These are phyloP conservation scores for Penicillium sp. DNA, from an alignment of 2,329 filamentous ascomycete genomes.

Conservation along the genomic window DNA sequence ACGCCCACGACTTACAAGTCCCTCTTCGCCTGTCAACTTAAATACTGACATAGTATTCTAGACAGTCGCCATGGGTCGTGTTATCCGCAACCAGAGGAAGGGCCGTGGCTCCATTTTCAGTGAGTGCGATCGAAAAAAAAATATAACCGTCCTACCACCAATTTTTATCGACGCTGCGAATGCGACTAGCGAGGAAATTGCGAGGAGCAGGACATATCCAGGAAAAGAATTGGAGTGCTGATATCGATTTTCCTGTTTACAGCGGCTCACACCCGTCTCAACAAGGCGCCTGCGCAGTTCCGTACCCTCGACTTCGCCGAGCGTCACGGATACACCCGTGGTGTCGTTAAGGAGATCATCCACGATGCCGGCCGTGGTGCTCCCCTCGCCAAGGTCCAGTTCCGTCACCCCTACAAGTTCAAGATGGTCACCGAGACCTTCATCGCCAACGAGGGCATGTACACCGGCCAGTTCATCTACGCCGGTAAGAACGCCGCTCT, in stretches of 20 bases:
- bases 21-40: constrained; percentile 23
- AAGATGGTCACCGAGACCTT: constrained; percentile 98
- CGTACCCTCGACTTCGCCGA: constrained; percentile 93
- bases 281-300: constrained; percentile 95
- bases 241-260: constrained; percentile 29
- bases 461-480: constrained; percentile 99
- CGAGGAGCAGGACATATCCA: constrained; percentile 7
- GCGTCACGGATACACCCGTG: constrained; percentile 95
- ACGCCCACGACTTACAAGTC: constrained; percentile 25
- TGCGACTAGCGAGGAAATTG: constrained; percentile 13
- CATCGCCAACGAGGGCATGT: constrained; percentile 99
- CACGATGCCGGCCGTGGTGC: constrained; percentile 98
- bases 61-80: constrained; percentile 57
- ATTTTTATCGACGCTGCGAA: constrained; percentile 12
- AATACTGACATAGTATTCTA: constrained; percentile 37
- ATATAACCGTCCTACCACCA: constrained; percentile 14
- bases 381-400: constrained; percentile 91
- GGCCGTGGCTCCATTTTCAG: constrained; percentile 74
- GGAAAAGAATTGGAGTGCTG: constrained; percentile 27
- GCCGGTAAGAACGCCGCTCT: constrained; percentile 97
- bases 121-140: constrained; percentile 47
- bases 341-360: constrained; percentile 97
- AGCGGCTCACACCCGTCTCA: constrained; percentile 82
- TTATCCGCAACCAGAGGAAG: constrained; percentile 73
- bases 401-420: constrained; percentile 98